These are phyloP conservation scores for Cynara cardunculus DNA, from an alignment of 129 eudicot species.

Conservation along the genomic window DNA sequence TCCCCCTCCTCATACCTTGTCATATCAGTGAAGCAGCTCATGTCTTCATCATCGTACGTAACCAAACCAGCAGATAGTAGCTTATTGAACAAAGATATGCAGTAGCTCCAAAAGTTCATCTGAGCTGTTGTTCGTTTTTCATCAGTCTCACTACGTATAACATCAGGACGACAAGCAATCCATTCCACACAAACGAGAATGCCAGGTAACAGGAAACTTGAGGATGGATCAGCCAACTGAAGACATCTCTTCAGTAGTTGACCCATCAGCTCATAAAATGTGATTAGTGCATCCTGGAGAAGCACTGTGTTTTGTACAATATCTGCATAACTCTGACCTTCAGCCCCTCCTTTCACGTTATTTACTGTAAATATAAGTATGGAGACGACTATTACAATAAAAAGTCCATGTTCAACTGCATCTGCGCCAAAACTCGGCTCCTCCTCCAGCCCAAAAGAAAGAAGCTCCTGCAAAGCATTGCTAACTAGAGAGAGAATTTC, in stretches of 20 bases:
- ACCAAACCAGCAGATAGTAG: slow-evolving; percentile 30
- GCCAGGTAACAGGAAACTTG: slow-evolving; percentile 54
- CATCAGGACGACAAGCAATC: slow-evolving; percentile 56
- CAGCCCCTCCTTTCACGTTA: slow-evolving; percentile 47
- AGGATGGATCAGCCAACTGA: slow-evolving; percentile 40
- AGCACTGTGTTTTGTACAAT: slow-evolving; percentile 49
- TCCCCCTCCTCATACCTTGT: slow-evolving; percentile 54
- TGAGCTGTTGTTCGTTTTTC: slow-evolving; percentile 33
- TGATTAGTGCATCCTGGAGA: slow-evolving; percentile 36
- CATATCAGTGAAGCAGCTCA: slow-evolving; percentile 44
- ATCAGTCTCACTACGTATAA: slow-evolving; percentile 31
- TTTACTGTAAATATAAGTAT: slow-evolving; percentile 53
- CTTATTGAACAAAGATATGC: slow-evolving; percentile 46
- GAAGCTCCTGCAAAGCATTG: slow-evolving; percentile 42
- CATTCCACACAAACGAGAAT: slow-evolving; percentile 53
- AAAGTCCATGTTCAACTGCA: slow-evolving; percentile 42
- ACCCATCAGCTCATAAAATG: slow-evolving; percentile 43
- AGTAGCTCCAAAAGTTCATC: slow-evolving; percentile 43
- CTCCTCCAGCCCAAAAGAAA: slow-evolving; percentile 53
- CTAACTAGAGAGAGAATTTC: slow-evolving; percentile 44
- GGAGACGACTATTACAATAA: slow-evolving; percentile 45
- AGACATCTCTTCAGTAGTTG: slow-evolving; percentile 40
- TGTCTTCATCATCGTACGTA: slow-evolving; percentile 37
- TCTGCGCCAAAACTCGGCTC: slow-evolving; percentile 38
- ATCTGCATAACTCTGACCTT: slow-evolving; percentile 64